Conservation (phyloP, 257 asterid genomes). For the Ballota nigra region DNA sequence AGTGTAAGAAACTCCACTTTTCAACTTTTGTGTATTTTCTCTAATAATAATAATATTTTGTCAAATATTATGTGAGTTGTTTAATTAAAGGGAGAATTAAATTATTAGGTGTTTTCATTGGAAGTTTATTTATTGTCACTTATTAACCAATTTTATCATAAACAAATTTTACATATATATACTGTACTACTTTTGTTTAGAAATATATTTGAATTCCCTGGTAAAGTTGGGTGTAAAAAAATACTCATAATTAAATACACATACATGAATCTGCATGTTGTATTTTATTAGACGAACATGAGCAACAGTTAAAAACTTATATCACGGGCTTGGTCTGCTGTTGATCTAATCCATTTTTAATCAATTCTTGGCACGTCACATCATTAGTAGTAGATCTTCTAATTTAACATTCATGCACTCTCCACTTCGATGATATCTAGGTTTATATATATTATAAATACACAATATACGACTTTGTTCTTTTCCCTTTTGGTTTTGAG, state of each 20-base stretch:
- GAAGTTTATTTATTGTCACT: no score
- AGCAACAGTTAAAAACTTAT: conserved; percentile 5
- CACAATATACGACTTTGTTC: conserved; percentile 1
- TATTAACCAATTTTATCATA: no score
- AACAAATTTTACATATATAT: no score
- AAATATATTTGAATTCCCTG: no score
- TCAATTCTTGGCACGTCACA: background rate
- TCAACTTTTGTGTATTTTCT: no score
- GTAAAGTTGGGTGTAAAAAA: no score
- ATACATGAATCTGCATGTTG: background rate
- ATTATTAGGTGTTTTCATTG: no score
- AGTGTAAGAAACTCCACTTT: no score
- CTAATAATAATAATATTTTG: no score
- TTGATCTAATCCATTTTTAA: background rate
- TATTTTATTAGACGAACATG: conserved; percentile 12
- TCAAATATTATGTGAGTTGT: no score
- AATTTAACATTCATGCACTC: conserved; percentile 28
- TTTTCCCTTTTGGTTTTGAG: conserved; percentile 27
- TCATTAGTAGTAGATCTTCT: conserved; percentile 16
- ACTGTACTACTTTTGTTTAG: no score
- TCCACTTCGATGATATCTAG: background rate
- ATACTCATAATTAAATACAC: background rate
- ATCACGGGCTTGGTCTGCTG: conserved; percentile 20
- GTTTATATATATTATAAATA: background rate
- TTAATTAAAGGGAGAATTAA: no score